Evolutionary conservation across 805 yeast genomes (phyloP).

Genomic region (Candida chauliodis): DNA sequence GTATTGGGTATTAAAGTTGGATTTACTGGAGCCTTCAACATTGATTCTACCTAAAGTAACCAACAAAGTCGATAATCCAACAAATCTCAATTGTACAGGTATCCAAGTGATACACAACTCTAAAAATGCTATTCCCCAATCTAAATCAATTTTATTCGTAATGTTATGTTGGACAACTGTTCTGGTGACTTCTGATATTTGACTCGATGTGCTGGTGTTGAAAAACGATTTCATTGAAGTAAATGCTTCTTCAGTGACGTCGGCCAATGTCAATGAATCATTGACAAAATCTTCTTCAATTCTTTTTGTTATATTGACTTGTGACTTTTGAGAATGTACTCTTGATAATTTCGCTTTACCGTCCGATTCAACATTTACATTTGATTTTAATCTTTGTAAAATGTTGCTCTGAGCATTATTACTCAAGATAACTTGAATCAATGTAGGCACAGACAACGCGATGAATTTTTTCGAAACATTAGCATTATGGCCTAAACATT

Average conservation of each 20-base stretch:
- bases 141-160: conserved; percentile 21
- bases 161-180: conserved; percentile 45
- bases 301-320: conserved; percentile 10
- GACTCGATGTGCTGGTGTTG: conserved; percentile 58
- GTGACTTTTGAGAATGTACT: conserved; percentile 22
- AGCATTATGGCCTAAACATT: conserved; percentile 33
- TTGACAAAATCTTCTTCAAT: conserved; percentile 30
- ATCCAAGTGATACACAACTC: conserved; percentile 71
- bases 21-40: conserved; percentile 14
- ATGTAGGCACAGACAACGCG: conserved; percentile 32
- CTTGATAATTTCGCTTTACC: conserved; percentile 21
- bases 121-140: conserved; percentile 57
- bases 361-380: conserved; percentile 25
- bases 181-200: conserved; percentile 54
- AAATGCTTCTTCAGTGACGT: conserved; percentile 45
- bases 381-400: conserved; percentile 20
- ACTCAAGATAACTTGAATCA: conserved; percentile 31
- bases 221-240: conserved; percentile 57
- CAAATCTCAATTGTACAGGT: conserved; percentile 75
- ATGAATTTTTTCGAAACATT: conserved; percentile 27
- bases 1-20: conserved; percentile 24
- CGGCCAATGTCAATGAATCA: conserved; percentile 30
- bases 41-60: conserved; percentile 24
- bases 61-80: conserved; percentile 48
- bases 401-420: conserved; percentile 18